Percentiles rank a stretch among this genome's conserved stretches.
Evolutionary conservation across 176 grass and related monocot genomes (phyloP).

Genomic region (sorghum (Sorghum bicolor)): DNA sequence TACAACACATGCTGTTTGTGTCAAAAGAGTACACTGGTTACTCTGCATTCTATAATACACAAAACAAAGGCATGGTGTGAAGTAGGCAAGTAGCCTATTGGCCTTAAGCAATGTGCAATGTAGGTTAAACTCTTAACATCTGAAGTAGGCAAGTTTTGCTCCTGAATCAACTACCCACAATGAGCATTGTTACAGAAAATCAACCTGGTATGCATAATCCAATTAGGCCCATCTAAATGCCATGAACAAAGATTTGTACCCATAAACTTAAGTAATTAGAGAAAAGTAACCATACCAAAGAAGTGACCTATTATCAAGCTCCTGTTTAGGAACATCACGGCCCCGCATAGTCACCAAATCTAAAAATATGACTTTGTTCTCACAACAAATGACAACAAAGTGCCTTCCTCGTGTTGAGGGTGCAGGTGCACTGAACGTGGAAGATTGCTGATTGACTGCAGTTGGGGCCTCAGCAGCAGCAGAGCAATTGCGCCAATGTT

Average conservation of each 20-base stretch:
- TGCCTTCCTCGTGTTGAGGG: conserved; percentile 96
- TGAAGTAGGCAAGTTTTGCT: background rate
- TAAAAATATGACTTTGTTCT: conserved; percentile 99
- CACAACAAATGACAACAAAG: conserved; percentile 99
- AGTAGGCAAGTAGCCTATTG: background rate
- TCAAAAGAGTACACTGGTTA: background rate
- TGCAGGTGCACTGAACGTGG: conserved; percentile 71
- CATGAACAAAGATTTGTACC: conserved; percentile 2
- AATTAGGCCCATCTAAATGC: background rate
- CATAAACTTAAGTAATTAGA: conserved; percentile 18
- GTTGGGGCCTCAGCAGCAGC: conserved; percentile 81
- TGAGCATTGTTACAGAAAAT: conserved; percentile 12
- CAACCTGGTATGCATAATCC: background rate
- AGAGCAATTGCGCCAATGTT: conserved; percentile 90
- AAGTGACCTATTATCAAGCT: conserved; percentile 98
- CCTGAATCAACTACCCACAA: conserved; percentile 6
- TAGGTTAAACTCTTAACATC: background rate
- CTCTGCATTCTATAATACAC: background rate
- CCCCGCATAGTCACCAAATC: conserved; percentile 97
- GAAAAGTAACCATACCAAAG: conserved; percentile 66
- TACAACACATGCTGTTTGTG: background rate
- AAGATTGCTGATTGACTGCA: conserved; percentile 76
- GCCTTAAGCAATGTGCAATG: background rate
- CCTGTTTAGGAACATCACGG: conserved; percentile 91
- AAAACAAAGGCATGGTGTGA: conserved; percentile 8